phyloP scores from a whole-genome alignment of 768 basidiomycete genomes.

The Tephrocybe sp. region DNA sequence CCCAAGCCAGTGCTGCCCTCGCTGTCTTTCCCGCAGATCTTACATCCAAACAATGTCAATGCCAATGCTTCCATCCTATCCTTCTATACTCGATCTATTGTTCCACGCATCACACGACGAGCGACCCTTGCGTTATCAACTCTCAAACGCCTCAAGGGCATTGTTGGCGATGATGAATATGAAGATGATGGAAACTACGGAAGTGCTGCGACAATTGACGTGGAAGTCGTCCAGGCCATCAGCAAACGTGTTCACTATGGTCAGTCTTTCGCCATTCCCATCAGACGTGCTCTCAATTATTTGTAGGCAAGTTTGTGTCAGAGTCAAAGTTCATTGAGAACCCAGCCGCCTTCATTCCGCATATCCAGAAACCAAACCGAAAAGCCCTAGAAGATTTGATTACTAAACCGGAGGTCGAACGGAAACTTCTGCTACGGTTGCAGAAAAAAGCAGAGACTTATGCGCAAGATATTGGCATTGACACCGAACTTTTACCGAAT shows the following conservation, averaged over 20 bases:
- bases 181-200: slow-evolving; percentile 99
- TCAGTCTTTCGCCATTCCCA: slow-evolving; percentile 23
- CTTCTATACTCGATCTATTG: slow-evolving; percentile 87
- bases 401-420: slow-evolving; percentile 97
- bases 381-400: slow-evolving; percentile 81
- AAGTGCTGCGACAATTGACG: slow-evolving; percentile 89
- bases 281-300: background rate
- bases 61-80: slow-evolving; percentile 82
- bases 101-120: slow-evolving; percentile 81
- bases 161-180: slow-evolving; percentile 63
- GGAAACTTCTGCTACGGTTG: slow-evolving; percentile 75
- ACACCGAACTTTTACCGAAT: slow-evolving; percentile 37
- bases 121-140: slow-evolving; percentile 67
- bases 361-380: slow-evolving; percentile 79
- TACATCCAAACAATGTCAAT: slow-evolving; percentile 79
- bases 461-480: slow-evolving; percentile 79
- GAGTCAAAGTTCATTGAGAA: slow-evolving; percentile 93
- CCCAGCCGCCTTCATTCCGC: slow-evolving; percentile 88
- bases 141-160: slow-evolving; percentile 63
- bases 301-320: slow-evolving; percentile 94
- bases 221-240: slow-evolving; percentile 97
- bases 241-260: slow-evolving; percentile 98
- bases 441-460: slow-evolving; percentile 79
- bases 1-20: slow-evolving; percentile 80
- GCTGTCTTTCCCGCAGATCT: slow-evolving; percentile 69